phyloP scores from a whole-genome alignment of 352 stramenopile species.

The Phytophthora idaei region DNA sequence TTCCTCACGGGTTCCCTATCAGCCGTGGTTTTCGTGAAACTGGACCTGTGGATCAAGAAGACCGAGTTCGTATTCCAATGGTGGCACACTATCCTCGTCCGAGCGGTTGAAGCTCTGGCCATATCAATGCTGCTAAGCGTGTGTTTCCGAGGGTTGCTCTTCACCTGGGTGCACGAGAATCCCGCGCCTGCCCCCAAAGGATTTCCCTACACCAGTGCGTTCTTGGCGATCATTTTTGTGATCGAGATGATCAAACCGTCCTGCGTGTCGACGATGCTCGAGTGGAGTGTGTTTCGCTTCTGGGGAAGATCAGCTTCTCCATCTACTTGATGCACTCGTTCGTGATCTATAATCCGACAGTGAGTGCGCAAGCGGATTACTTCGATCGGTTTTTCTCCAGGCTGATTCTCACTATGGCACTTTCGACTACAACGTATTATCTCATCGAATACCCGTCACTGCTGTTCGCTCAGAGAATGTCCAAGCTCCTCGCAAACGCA shows the following conservation, averaged over 20 bases:
- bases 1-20: constrained; percentile 48
- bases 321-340: constrained; percentile 35
- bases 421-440: constrained; percentile 42
- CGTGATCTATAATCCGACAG: constrained; percentile 23
- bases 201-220: constrained; percentile 26
- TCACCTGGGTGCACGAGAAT: constrained; percentile 29
- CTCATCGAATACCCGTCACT: constrained; percentile 54
- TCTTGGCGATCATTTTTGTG: constrained; percentile 29
- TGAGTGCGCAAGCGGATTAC: constrained; percentile 15
- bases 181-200: constrained; percentile 23
- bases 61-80: constrained; percentile 22
- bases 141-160: constrained; percentile 29
- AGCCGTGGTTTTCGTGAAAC: constrained; percentile 35
- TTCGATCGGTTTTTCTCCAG: constrained; percentile 46
- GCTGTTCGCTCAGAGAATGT: constrained; percentile 34
- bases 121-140: constrained; percentile 39
- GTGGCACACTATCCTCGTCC: constrained; percentile 28
- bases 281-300: constrained; percentile 33
- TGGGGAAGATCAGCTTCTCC: constrained; percentile 37
- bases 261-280: constrained; percentile 22
- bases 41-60: constrained; percentile 26
- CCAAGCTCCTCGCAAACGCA: constrained; percentile 7
- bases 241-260: constrained; percentile 32
- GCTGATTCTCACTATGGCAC: constrained; percentile 33
- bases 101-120: constrained; percentile 22